Base-by-base conservation (phyloP, 2,329 filamentous ascomycete species). In the Sordariomycetes sp. region DNA sequence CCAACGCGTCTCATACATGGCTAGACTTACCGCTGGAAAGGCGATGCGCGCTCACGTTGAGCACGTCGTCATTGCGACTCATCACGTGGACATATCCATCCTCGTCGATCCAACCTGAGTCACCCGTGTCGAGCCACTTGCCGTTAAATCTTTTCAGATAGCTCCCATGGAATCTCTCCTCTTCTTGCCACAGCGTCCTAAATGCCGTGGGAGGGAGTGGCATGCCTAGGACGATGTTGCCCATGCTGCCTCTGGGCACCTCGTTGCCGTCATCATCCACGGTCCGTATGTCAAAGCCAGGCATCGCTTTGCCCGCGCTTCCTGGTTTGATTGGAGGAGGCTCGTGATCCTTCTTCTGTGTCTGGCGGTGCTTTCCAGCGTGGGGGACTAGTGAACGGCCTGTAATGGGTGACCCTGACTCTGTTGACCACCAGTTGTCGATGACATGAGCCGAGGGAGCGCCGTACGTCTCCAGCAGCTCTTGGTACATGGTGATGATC, bases 11-110 rank as follows among this genome's bases (percentile, higher is more conserved):
- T 3, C 27, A 21, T 25, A 33, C 12, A 6, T 19, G 10, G 21
- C 5, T 16, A 35, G 17, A 55, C 68, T 47, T 65, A 83, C 83
- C 86, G 9, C 87, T 94, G 42, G 83, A 90, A 40, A 95, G 79
- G 11, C 88, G 75, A 61, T 95, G 88, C 5, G 88, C 87, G 26
- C 87, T 88, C n/a, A 94, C 88, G 51, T 95, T 95, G 51, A 95
- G 87, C 39, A 95, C 82, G 55, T 95, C 88, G 60, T 95, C 88
- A 21, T 64, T 69, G 26, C 75, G 61, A 26, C 70, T 70, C 75
- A 79, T 78, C 44, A 80, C 73, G 43, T 73, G 70, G 26, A 79
- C 68, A 46, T 79, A 79, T 5, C 75, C 75, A 26, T 90, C 79
- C 11, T 70, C 55, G 50, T 95, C 88, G 37, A 95, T 77, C 66